Percentiles rank a stretch among this genome's conserved stretches.
Evolutionary conservation across 1,284 basidiomycete species (phyloP).

Genomic region (Boletus subluridellus): DNA sequence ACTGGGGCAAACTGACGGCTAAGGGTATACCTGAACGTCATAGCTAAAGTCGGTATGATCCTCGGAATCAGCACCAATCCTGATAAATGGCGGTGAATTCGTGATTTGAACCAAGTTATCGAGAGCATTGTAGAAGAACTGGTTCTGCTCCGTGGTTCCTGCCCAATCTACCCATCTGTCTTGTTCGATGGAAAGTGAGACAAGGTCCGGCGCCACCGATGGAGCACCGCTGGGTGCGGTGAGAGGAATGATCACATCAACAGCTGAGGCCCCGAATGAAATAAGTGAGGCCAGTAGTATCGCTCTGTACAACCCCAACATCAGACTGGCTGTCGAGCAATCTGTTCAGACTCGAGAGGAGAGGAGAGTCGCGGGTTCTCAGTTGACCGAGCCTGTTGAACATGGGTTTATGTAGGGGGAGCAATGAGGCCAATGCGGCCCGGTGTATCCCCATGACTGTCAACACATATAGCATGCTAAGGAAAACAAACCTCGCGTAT

Average conservation of each 20-base stretch:
- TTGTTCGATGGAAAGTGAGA: slow-evolving; percentile 68
- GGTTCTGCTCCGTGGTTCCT: slow-evolving; percentile 47
- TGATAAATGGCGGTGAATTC: slow-evolving; percentile 53
- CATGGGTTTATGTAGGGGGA: slow-evolving; percentile 1
- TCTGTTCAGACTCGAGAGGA: not conserved
- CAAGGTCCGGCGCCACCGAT: slow-evolving; percentile 42
- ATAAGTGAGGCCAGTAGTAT: not conserved
- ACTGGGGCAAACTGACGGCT: not conserved
- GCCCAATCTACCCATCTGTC: slow-evolving; percentile 66
- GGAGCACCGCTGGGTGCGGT: slow-evolving; percentile 25
- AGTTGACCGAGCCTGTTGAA: not conserved
- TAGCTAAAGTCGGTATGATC: slow-evolving; percentile 56
- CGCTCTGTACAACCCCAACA: slow-evolving; percentile 3
- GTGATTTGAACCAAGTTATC: slow-evolving; percentile 53
- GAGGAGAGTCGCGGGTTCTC: not conserved
- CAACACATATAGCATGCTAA: not conserved
- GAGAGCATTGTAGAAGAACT: slow-evolving; percentile 56
- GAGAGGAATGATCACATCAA: slow-evolving; percentile 23
- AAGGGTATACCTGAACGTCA: slow-evolving; percentile 37
- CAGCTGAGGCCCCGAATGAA: slow-evolving; percentile 2
- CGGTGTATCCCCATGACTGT: not conserved
- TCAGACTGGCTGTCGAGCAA: not conserved
- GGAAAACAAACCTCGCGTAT: not conserved
- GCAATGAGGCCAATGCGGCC: not conserved
- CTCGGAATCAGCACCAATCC: slow-evolving; percentile 63